Conservation (phyloP, 371 early-diverging fungal genomes). For the Caulochytrium protostelioides region DNA sequence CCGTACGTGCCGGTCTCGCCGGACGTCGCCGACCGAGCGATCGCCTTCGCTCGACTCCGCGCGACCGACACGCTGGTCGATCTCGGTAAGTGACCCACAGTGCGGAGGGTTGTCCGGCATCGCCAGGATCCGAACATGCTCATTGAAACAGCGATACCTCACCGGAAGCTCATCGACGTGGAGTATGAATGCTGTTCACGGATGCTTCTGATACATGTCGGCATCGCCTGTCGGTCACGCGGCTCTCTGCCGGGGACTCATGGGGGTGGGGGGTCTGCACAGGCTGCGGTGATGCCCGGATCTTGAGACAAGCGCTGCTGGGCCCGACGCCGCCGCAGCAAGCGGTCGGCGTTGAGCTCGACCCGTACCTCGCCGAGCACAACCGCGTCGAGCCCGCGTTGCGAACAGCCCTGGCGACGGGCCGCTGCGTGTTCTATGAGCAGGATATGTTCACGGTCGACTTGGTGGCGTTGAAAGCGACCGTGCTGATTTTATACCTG, state of each 20-base stretch:
- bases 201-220: too few species aligned
- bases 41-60: conserved; percentile 3
- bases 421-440: conserved; percentile 2
- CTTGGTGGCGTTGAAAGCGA: conserved; percentile 4
- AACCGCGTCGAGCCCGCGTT: conserved; percentile 1
- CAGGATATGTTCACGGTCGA: conserved; percentile 12
- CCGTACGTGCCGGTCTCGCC: conserved; percentile 12
- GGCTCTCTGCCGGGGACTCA: too few species aligned
- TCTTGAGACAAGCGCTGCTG: conserved; percentile 5
- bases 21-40: conserved; percentile 3
- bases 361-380: conserved; percentile 7
- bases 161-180: too few species aligned
- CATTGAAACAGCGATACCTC: neutral
- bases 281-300: conserved; percentile 14
- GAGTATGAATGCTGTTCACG: too few species aligned
- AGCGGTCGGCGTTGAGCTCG: conserved; percentile 13
- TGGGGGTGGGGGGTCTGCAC: neutral
- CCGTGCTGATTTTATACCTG: conserved; percentile 12
- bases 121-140: neutral
- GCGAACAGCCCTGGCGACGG: neutral
- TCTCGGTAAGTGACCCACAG: conserved; percentile 8
- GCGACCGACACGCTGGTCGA: conserved; percentile 8
- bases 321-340: neutral
- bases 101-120: too few species aligned
- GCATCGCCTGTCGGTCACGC: too few species aligned